Base-by-base conservation (phyloP, 1,284 basidiomycete species). In the Apiotrichum akiyoshidainum region DNA sequence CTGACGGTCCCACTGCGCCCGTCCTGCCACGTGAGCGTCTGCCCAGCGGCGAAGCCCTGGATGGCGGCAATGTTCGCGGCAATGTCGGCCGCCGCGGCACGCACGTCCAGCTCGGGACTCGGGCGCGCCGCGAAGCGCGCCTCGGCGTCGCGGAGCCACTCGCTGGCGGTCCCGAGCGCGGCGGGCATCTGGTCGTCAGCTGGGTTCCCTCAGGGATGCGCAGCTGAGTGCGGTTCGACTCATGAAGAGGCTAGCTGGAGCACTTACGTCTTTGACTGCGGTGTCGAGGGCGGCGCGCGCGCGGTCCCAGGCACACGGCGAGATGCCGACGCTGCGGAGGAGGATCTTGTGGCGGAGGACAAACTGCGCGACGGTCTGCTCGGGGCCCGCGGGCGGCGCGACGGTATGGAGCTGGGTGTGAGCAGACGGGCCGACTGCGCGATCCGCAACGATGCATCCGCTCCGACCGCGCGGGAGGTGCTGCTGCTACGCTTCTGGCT, bases 321-420 rank as follows among this genome's bases (percentile, higher is more conserved):
- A 31, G 16, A 42, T 16, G 22, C 31, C 31, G 8, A 35, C 42
- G 2, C 46, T 40, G 9, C 40, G 19, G 7, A 55, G 50, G n/a
- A 54, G 46, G 7, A 60, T 54, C 56, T 63, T 63, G 54, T 60
- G 51, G 14, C 62, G 62, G n/a, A 58, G 48, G 4, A 52, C 33
- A 19, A 63, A 63, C 51, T 60, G 58, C 21, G 51, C 17, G 2
- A 12, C 14, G 1, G 52, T 58, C 2, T 45, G 42, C n/a, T 58
- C 56, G 4, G 8, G 2, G 17, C 17, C 6, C 13, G 53, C 31
- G 11, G 26, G 26, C 1, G 48, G 42, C 1, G 65, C 63, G 13
- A 55, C 13, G 13, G 56, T 57, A 46, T 64, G 54, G 9, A 67
- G 57, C 68, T 70, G 47, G 19, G 5, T 41, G 40, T 41, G 14